Evolutionary conservation across 2,329 filamentous ascomycete species (phyloP).

Genomic region (Niveomyces coronatus): DNA sequence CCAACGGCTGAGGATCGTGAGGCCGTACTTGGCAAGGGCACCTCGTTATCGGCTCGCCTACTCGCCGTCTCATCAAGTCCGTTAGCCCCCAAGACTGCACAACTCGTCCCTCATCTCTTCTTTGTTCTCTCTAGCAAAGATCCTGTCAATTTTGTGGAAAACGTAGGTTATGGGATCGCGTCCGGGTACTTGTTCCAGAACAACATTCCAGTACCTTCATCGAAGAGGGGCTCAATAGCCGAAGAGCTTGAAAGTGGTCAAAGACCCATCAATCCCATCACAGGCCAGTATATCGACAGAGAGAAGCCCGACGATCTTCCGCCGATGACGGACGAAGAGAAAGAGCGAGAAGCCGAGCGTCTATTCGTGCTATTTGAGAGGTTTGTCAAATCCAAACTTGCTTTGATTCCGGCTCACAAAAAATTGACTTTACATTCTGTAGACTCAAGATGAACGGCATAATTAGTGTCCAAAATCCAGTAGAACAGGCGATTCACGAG

Average conservation of each 20-base stretch:
- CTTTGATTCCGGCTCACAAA: not conserved
- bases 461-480: constrained; percentile 68
- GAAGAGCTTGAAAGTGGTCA: constrained; percentile 18
- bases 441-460: constrained; percentile 65
- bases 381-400: constrained; percentile 28
- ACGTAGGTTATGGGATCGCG: constrained; percentile 91
- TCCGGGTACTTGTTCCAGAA: constrained; percentile 82
- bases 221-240: constrained; percentile 40
- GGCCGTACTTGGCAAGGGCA: constrained; percentile 64
- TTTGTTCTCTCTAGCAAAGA: constrained; percentile 82
- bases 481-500: constrained; percentile 56
- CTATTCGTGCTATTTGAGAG: constrained; percentile 87
- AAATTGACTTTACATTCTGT: not conserved
- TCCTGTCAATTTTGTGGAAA: constrained; percentile 69
- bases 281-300: constrained; percentile 66
- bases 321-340: constrained; percentile 85
- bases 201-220: constrained; percentile 66
- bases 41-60: constrained; percentile 64
- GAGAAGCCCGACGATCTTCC: constrained; percentile 50
- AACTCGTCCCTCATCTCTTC: constrained; percentile 66
- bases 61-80: constrained; percentile 70
- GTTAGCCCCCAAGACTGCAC: constrained; percentile 58
- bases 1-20: constrained; percentile 69
- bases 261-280: constrained; percentile 66
- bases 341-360: constrained; percentile 80